phyloP scores from a whole-genome alignment of 805 yeast genomes.

The Ogataea zsoltii region DNA sequence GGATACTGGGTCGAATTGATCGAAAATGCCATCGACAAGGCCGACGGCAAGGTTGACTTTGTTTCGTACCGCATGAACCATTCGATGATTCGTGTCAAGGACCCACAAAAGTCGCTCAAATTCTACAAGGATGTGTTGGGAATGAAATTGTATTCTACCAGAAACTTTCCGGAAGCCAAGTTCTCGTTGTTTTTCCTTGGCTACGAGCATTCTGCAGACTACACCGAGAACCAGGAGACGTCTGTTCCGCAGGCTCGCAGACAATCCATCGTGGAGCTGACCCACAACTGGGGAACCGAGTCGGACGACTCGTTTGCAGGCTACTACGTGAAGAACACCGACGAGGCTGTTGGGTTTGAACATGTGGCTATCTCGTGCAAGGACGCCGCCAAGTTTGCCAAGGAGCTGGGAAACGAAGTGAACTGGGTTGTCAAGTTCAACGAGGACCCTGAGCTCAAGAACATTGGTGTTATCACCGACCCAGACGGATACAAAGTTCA shows the following conservation, averaged over 20 bases:
- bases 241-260: conserved; percentile 39
- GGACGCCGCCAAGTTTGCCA: conserved; percentile 59
- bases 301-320: conserved; percentile 63
- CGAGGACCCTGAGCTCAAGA: conserved; percentile 51
- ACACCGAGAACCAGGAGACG: conserved; percentile 43
- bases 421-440: conserved; percentile 61
- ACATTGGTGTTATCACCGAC: conserved; percentile 74
- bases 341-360: conserved; percentile 73
- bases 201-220: conserved; percentile 50
- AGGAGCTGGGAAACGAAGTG: conserved; percentile 48
- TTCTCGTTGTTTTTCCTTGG: conserved; percentile 88
- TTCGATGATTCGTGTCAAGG: conserved; percentile 90
- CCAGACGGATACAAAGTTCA: conserved; percentile 92
- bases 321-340: conserved; percentile 63
- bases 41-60: conserved; percentile 40
- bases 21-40: conserved; percentile 49
- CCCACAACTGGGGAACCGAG: conserved; percentile 97
- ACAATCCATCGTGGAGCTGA: conserved; percentile 81
- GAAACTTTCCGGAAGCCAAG: conserved; percentile 64
- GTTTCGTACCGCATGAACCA: conserved; percentile 69
- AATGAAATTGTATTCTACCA: conserved; percentile 63
- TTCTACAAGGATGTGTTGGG: conserved; percentile 84
- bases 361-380: conserved; percentile 76
- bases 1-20: conserved; percentile 96
- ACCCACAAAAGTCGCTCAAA: conserved; percentile 69